Conservation (phyloP, 108 stramenopile genomes). For the Epithemia pelagica region DNA sequence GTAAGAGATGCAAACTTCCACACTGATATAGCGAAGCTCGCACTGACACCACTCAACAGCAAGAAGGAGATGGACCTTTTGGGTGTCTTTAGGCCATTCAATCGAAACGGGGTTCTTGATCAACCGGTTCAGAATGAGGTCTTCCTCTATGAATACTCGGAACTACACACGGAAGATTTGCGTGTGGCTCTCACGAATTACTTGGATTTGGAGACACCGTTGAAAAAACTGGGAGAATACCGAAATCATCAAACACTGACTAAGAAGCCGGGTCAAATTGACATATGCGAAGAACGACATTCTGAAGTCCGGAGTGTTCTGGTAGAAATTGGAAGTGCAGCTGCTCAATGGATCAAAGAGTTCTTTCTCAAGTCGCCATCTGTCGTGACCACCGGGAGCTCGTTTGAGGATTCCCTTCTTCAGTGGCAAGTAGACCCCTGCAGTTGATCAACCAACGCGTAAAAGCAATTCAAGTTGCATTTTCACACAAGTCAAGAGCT, state of each 20-base stretch:
- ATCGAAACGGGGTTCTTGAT: not conserved
- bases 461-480: no score
- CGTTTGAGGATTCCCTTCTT: not conserved
- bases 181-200: not conserved
- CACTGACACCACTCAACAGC: not conserved
- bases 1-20: not conserved
- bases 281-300: slow-evolving; percentile 36
- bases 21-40: not conserved
- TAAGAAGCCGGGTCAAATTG: not conserved
- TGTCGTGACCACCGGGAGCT: slow-evolving; percentile 17
- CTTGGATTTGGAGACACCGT: not conserved
- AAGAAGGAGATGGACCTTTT: not conserved
- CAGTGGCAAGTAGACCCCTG: slow-evolving; percentile 3
- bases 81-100: not conserved
- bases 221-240: not conserved
- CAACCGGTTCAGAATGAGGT: not conserved
- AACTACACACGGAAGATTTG: not conserved
- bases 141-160: not conserved
- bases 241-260: not conserved
- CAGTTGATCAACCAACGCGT: not conserved
- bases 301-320: slow-evolving; percentile 15
- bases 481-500: no score
- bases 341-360: slow-evolving; percentile 33
- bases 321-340: slow-evolving; percentile 20
- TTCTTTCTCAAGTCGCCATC: slow-evolving; percentile 30